Conservation (phyloP, 2,329 filamentous ascomycete genomes). For the Pseudocercospora vitis region DNA sequence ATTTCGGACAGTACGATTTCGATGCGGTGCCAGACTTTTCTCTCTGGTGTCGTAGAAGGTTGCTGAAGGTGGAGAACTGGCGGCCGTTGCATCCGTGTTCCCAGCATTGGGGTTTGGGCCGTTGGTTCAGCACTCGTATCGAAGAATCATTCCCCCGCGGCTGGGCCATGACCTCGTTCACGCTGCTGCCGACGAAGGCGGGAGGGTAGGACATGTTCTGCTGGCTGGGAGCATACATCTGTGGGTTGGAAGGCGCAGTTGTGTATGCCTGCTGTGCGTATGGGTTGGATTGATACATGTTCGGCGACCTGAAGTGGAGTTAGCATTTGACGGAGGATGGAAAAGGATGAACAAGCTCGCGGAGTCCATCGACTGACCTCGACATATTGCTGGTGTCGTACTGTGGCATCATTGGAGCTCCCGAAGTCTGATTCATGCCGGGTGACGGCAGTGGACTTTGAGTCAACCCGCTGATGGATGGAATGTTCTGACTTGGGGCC, state of each 20-base stretch:
- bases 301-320: constrained; percentile 31
- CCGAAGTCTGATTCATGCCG: constrained; percentile 27
- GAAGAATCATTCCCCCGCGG: constrained; percentile 28
- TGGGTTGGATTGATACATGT: constrained; percentile 32
- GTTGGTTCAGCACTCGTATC: constrained; percentile 39
- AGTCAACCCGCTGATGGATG: constrained; percentile 38
- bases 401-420: constrained; percentile 25
- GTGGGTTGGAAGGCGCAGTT: constrained; percentile 28
- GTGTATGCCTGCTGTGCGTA: constrained; percentile 33
- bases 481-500: constrained; percentile 32
- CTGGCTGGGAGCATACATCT: constrained; percentile 27
- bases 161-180: constrained; percentile 29
- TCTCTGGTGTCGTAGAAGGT: constrained; percentile 84
- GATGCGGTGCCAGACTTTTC: constrained; percentile 90
- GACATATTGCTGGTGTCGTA: constrained; percentile 28
- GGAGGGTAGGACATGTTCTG: constrained; percentile 28
- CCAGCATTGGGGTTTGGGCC: constrained; percentile 93
- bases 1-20: constrained; percentile 87
- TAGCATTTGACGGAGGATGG: constrained; percentile 5
- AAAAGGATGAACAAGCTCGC: neutral
- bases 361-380: constrained; percentile 25
- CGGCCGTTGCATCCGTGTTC: constrained; percentile 95
- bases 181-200: constrained; percentile 27
- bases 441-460: constrained; percentile 37
- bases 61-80: constrained; percentile 95